Conservation (phyloP, 345 rosid genomes). For the Ceriops decandra region DNA sequence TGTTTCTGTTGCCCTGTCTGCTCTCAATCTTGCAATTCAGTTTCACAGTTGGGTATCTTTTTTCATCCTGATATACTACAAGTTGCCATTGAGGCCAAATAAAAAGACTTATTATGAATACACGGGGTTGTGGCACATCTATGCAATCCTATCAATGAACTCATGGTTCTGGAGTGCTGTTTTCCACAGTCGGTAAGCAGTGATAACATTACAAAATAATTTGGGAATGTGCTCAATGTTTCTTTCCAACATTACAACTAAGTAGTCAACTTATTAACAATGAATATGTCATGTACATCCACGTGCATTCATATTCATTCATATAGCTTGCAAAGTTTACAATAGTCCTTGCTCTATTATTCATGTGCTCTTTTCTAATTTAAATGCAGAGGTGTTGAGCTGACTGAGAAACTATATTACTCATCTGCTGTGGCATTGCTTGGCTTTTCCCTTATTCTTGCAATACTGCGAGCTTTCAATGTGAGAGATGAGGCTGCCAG, state of each 20-base stretch:
- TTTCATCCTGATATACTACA: slow-evolving; percentile 74
- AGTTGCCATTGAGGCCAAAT: slow-evolving; percentile 60
- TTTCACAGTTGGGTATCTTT: slow-evolving; percentile 92
- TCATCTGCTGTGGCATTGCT: slow-evolving; percentile 74
- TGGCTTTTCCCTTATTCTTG: slow-evolving; percentile 61
- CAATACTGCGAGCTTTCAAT: slow-evolving; percentile 61
- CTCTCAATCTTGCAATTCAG: slow-evolving; percentile 72
- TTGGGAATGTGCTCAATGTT: slow-evolving; percentile 3
- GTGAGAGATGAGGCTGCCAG: slow-evolving; percentile 72
- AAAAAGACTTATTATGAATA: slow-evolving; percentile 70
- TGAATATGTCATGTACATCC: no score
- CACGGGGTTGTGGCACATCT: slow-evolving; percentile 67
- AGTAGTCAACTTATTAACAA: no score
- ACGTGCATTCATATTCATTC: no score
- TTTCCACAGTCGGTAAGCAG: slow-evolving; percentile 73
- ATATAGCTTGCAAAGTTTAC: no score
- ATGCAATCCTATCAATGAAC: slow-evolving; percentile 73
- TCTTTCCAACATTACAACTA: background rate
- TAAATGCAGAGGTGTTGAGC: slow-evolving; percentile 63
- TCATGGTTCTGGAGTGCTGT: slow-evolving; percentile 86
- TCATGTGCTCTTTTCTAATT: slow-evolving; percentile 13
- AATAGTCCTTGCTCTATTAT: background rate
- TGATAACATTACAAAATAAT: slow-evolving; percentile 5
- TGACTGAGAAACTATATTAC: slow-evolving; percentile 76
- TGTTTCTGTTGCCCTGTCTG: slow-evolving; percentile 75